Base-by-base conservation (phyloP, 2,329 filamentous ascomycete species). In the Aschersonia sp. region DNA sequence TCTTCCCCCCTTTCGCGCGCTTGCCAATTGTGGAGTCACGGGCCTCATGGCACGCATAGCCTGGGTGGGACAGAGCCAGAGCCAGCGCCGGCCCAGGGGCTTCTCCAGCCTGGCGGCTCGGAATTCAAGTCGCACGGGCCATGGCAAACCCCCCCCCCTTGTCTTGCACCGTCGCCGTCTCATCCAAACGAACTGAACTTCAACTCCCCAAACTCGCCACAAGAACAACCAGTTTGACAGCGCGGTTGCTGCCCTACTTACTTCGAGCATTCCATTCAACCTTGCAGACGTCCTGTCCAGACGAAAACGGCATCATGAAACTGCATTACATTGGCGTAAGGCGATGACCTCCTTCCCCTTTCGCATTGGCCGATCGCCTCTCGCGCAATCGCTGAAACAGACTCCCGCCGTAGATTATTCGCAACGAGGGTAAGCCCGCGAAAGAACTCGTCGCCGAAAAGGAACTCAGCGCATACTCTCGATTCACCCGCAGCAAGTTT, bases 281-380 rank as follows among this genome's bases (percentile, higher is more conserved):
- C 32, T 38, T 38, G 32, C 6, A 38, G n/a, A 10, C 9, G 40
- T 5, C 20, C 7, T n/a, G n/a, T 42, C 40, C 5, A 10, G 40
- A 42, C 20, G 9, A 20, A 20, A 20, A 5, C 38, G 47, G 53
- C 67, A 81, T 58, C 62, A 91, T 91, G 86, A 91, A 89, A 79
- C 71, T 92, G 65, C 76, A 85, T 66, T 92, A 92, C 68, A 87
- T 94, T 62, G 87, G 86, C 59, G 87, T 92, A 81, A 49, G 50
- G 32, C 54, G 81, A 62, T 53, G 20, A 52, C 53, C 52, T 53
- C 53, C 52, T 51, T 46, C 50, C 50, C 47, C 48, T 45, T 35
- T 51, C 52, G 51, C 45, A 20, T 28, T 20, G 40, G 40, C 40
- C 20, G 7, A 20, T n/a, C 40, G 32, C 6, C 2, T 38, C 32